Conservation (phyloP, 352 stramenopile species). For the Saprolegnia parasitica region DNA sequence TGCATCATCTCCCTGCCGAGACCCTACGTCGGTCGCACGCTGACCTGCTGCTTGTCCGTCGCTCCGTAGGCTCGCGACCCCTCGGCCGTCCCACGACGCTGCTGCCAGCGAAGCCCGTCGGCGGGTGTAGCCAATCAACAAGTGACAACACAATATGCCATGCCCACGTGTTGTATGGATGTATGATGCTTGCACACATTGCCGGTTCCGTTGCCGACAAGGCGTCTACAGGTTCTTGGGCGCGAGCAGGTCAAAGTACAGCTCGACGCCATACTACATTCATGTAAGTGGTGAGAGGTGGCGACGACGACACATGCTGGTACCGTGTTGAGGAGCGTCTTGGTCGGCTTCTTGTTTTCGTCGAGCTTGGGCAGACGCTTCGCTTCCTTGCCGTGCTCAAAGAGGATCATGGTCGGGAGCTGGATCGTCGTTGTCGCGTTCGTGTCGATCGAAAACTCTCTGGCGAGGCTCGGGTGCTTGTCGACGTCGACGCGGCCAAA, state of each 20-base stretch:
- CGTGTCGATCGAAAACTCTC: slow-evolving; percentile 54
- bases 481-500: slow-evolving; percentile 67
- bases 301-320: slow-evolving; percentile 6
- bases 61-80: background rate
- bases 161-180: too few species aligned
- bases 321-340: slow-evolving; percentile 59
- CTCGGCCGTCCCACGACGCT: background rate
- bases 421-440: slow-evolving; percentile 55
- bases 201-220: too few species aligned
- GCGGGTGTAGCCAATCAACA: too few species aligned
- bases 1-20: background rate
- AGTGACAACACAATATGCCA: too few species aligned
- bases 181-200: too few species aligned
- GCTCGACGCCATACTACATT: slow-evolving; percentile 16
- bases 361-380: slow-evolving; percentile 56
- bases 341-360: slow-evolving; percentile 47
- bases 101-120: background rate
- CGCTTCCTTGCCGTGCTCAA: slow-evolving; percentile 52
- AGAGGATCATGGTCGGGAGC: slow-evolving; percentile 69
- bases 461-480: slow-evolving; percentile 57
- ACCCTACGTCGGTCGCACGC: background rate
- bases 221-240: background rate
- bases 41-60: background rate
- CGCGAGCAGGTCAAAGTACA: slow-evolving; percentile 13
- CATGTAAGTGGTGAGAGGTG: background rate